Base-by-base conservation (phyloP, 2,329 filamentous ascomycete genomes). In the Alternaria triticina region DNA sequence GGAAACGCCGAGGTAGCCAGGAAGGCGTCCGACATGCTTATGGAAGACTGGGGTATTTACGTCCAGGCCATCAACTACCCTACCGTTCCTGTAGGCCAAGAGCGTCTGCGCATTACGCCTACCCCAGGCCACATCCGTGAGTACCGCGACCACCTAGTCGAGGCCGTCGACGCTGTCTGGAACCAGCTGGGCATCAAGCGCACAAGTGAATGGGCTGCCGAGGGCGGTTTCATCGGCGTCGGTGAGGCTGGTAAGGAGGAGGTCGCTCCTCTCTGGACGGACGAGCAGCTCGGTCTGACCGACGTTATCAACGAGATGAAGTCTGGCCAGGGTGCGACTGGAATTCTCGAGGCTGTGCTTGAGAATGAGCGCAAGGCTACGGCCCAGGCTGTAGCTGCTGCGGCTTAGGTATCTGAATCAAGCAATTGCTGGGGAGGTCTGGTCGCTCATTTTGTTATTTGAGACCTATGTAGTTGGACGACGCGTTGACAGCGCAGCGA, bases 21-120 rank as follows among this genome's bases (percentile, higher is more conserved):
- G 86, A 86, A 90, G 72, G 96, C 96, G 8, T 97, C 93, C 23
- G 96, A 99, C 78, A 89, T 97, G 84, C 89, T 99, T 22, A 87
- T 99, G 13, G 89, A 91, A 70, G 91, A 97, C 70, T 92, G 97
- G 84, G 88, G 90, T 65, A 97, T 99, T 78, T 99, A 99, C 79
- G 96, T 99, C 25, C 96, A 99, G 83, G 94, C 93, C 59, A 98
- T 99, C 87, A 99, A 99, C 84, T 98, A 98, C 82, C 96, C 96
- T 3, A 99, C 96, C 55, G 96, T 99, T 3, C 96, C 96, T 3
- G 93, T 97, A 7, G 96, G 96, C n/a, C 94, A 99, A 84, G 96
- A 99, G 82, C 90, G 96, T 62, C 90, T 99, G 60, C 91, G 96
- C 70, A 93, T 99, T 80, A 99, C 96, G 2, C 96, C 96, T 0